These are phyloP conservation scores for Arthrinium puccinioides DNA, from an alignment of 2,329 filamentous ascomycete genomes.

Conservation along the genomic window DNA sequence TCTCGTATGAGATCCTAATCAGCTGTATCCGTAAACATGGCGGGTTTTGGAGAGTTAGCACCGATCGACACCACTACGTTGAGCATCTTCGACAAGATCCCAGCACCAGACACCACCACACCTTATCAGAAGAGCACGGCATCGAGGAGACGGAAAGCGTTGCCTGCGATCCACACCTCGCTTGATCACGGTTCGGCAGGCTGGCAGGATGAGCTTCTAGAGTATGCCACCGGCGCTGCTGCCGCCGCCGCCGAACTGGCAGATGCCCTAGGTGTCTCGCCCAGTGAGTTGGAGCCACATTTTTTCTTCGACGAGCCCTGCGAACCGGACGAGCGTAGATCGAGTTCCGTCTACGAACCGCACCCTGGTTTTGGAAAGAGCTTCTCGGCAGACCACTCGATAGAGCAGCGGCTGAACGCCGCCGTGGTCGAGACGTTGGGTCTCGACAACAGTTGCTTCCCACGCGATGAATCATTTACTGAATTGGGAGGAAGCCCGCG, in stretches of 20 bases:
- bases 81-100: too few relatives aligned
- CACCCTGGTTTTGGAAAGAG: neutral
- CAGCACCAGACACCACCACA: too few relatives aligned
- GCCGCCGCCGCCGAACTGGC: constrained; percentile 16
- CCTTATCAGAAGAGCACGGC: too few relatives aligned
- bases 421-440: constrained; percentile 29
- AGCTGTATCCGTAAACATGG: too few relatives aligned
- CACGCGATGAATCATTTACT: constrained; percentile 33
- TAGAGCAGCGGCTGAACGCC: constrained; percentile 23
- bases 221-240: too few relatives aligned
- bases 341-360: constrained; percentile 16
- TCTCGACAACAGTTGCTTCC: constrained; percentile 22
- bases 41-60: too few relatives aligned
- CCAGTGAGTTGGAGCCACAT: constrained; percentile 18
- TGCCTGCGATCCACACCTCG: too few relatives aligned
- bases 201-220: too few relatives aligned
- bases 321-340: neutral
- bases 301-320: constrained; percentile 2
- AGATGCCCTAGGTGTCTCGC: constrained; percentile 18
- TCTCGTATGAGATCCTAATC: too few relatives aligned
- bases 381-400: constrained; percentile 7
- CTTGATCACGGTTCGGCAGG: too few relatives aligned
- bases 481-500: constrained; percentile 34
- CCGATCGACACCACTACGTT: too few relatives aligned
- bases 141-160: too few relatives aligned